Evolutionary conservation across 805 yeast genomes (phyloP), one percentile per base, ranked within the genome.

Genomic region (Pichia californica): DNA sequence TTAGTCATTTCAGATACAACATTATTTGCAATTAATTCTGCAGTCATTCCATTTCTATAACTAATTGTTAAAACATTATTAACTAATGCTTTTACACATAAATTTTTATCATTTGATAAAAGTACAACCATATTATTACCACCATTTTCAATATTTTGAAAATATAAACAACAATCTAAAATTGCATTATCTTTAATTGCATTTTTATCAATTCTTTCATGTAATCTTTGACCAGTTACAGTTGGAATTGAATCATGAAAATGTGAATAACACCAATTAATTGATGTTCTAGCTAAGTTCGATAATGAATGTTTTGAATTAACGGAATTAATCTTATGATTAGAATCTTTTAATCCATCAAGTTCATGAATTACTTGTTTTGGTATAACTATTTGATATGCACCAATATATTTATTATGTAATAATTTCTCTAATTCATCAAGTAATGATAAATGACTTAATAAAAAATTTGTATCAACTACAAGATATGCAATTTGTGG

Each of bases 391-490:
- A 89, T 66, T 23, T 50, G 48, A 38, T 57, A 57, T 2, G 59
- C 53, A 39, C 77, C 74, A 15, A 71, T 67, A 53, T 68, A 80
- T 11, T 60, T 46, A 0, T 50, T 40, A 4, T 71, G 71, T 7
- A 74, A 43, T 5, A 41, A 20, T 2, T 53, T 53, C 4, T 71
- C 59, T 21, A 89, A 56, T 0, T 70, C 71, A 37, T 82, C 78
- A 8, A 88, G 50, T 1, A 85, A 61, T 16, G 66, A 59, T 35
- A 87, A 60, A 56, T 88, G 88, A 1, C 88, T 76, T 3, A 89
- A 62, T 13, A 86, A 67, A 56, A 89, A 86, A 56, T 89, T 89
- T 2, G 97, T 89, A 57, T 89, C 97, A 0, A 87, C 67, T 0
- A 88, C 80, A 47, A 88, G 64, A 18, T 41, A 47, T 19, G 48